Evolutionary conservation across 2,329 filamentous ascomycete genomes (phyloP).

Genomic region (Thelonectria olida): DNA sequence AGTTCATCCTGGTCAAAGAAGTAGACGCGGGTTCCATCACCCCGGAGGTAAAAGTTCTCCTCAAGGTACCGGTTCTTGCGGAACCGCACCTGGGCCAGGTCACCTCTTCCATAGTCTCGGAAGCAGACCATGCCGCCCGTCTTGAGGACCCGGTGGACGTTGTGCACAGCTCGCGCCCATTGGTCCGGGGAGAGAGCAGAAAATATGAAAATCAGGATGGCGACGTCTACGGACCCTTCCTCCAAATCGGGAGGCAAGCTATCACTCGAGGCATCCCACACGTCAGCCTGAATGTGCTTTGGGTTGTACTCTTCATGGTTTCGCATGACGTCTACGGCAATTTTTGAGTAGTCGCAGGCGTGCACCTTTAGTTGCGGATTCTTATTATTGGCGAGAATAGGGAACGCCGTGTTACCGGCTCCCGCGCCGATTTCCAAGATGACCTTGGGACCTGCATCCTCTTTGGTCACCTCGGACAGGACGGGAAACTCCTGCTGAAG

Average conservation of each 20-base stretch:
- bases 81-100: constrained; percentile 95
- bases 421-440: constrained; percentile 94
- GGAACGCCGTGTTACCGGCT: constrained; percentile 96
- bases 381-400: constrained; percentile 83
- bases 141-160: constrained; percentile 85
- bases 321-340: constrained; percentile 92
- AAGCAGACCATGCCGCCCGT: constrained; percentile 94
- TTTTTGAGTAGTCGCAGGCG: constrained; percentile 96
- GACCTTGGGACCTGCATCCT: constrained; percentile 73
- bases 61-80: constrained; percentile 94
- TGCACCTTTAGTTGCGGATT: constrained; percentile 86
- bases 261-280: constrained; percentile 87
- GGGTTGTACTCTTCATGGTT: constrained; percentile 78
- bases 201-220: constrained; percentile 97
- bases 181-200: constrained; percentile 86
- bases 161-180: constrained; percentile 84
- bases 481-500: constrained; percentile 94
- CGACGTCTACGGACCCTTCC: constrained; percentile 86
- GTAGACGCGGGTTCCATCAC: constrained; percentile 95
- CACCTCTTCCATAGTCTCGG: constrained; percentile 94
- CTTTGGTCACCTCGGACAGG: constrained; percentile 76
- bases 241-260: constrained; percentile 79
- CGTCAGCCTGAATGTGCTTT: constrained; percentile 82
- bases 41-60: constrained; percentile 97
- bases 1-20: constrained; percentile 94